Evolutionary conservation across 345 rosid genomes (phyloP).

Genomic region (Rhizophora mangle): DNA sequence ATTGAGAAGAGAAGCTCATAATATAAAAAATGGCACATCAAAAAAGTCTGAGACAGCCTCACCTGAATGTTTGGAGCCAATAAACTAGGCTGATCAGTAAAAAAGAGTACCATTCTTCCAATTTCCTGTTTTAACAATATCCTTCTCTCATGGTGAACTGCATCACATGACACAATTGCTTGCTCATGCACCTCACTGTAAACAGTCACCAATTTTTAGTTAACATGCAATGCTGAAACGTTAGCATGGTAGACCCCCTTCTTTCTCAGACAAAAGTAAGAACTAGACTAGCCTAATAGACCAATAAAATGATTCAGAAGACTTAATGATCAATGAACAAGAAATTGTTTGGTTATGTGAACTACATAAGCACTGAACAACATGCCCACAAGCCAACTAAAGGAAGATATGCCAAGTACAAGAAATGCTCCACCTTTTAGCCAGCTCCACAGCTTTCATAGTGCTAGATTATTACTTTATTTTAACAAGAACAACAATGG

Average conservation of each 20-base stretch:
- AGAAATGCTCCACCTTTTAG: too few relatives aligned
- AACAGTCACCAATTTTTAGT: slow-evolving; percentile 27
- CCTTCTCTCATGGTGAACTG: slow-evolving; percentile 86
- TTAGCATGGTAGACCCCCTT: background rate
- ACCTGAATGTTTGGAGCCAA: slow-evolving; percentile 99
- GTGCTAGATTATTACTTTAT: too few relatives aligned
- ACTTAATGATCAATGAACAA: too few relatives aligned
- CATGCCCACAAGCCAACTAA: too few relatives aligned
- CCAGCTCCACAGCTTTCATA: too few relatives aligned
- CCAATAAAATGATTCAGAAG: background rate
- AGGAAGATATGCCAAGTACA: too few relatives aligned
- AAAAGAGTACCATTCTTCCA: slow-evolving; percentile 96
- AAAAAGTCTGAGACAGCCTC: slow-evolving; percentile 9
- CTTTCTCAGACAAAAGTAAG: background rate
- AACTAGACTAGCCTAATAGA: background rate
- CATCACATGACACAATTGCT: slow-evolving; percentile 71
- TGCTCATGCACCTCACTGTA: slow-evolving; percentile 98
- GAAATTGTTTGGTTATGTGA: too few relatives aligned
- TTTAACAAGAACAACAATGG: too few relatives aligned
- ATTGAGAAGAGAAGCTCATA: background rate
- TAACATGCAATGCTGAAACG: background rate
- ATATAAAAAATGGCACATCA: background rate
- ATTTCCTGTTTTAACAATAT: slow-evolving; percentile 92
- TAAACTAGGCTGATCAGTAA: slow-evolving; percentile 97
- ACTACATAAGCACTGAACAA: too few relatives aligned